Evolutionary conservation across 108 stramenopile genomes (phyloP), one percentile per base, ranked within the genome.

Genomic region (Nitzschia inconspicua): DNA sequence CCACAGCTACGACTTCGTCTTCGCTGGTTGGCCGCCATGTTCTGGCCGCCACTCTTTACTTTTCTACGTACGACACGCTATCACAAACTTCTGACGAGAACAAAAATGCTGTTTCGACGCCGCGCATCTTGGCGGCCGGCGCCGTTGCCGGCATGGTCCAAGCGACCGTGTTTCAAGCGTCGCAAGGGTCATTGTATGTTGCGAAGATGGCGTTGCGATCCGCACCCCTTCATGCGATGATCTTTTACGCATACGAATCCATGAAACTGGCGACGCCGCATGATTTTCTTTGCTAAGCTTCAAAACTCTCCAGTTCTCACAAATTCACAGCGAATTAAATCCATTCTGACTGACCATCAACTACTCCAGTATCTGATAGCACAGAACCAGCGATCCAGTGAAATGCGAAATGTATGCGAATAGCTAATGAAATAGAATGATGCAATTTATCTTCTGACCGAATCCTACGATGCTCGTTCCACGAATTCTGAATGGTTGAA

Each of bases 171-270:
- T 30, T 68, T 43, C 19, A 41, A 19, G 27, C 29, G 30, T 54
- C 52, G 36, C 27, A 24, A 47, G 25, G 22, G 29, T 50, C 30
- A 49, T 47, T 56, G n/a, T 10, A 25, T 19, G 30, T 20, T 27
- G 22, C 10, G 14, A 10, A 18, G 10, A 22, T 20, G 14, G n/a
- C 47, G 39, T 51, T 53, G 31, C 75, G 74, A 46, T 57, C 75
- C 4, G 67, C 63, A 28, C 75, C 75, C 11, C 52, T 54, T 11
- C 66, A 76, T 48, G 75, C 68, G 0, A 37, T 76, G 25, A 22
- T 69, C 4, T 76, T 68, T 49, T 42, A 52, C 18, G 60, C 58
- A 19, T 76, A 65, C 39, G 75, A 76, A 40, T 18, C 46, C 5
- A 55, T 49, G 25, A 49, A 49, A n/a, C n/a, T n/a, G n/a, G n/a